Percentiles rank a stretch among this genome's conserved stretches.
Evolutionary conservation across 2,329 filamentous ascomycete genomes (phyloP).

Genomic region (Epichloe elymi): DNA sequence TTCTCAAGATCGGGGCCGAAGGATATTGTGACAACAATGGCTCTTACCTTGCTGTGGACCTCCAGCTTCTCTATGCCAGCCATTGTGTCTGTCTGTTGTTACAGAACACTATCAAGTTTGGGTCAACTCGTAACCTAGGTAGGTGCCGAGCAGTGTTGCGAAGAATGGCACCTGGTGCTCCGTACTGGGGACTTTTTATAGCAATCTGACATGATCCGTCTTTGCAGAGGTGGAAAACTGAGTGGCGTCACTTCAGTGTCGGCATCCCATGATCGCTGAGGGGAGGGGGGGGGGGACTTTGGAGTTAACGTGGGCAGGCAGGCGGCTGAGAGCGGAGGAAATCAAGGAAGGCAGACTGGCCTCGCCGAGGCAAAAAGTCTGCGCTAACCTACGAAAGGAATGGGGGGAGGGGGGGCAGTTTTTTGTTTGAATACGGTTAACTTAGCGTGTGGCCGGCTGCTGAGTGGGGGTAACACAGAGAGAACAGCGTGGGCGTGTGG

Average conservation of each 20-base stretch:
- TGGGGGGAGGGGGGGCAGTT: no score
- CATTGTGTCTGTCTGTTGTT: conserved; percentile 36
- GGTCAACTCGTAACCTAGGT: background rate
- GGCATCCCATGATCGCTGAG: background rate
- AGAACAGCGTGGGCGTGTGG: no score
- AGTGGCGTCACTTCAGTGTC: background rate
- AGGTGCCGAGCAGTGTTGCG: background rate
- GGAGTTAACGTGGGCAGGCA: background rate
- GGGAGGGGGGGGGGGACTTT: background rate
- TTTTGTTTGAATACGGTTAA: no score
- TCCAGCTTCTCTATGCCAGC: conserved; percentile 93
- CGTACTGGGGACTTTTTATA: background rate
- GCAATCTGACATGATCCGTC: background rate
- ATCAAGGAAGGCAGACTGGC: background rate
- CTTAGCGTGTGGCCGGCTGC: no score
- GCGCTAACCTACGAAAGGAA: no score
- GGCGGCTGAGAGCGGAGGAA: background rate
- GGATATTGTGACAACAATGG: background rate
- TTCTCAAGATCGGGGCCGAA: background rate
- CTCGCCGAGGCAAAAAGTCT: no score
- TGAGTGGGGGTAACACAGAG: no score
- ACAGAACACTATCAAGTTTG: background rate
- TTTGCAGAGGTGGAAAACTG: background rate
- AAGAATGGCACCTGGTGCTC: background rate
- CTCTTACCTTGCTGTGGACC: conserved; percentile 80